Conservation (phyloP, 2,329 filamentous ascomycete genomes). For the Curvularia hawaiiensis region DNA sequence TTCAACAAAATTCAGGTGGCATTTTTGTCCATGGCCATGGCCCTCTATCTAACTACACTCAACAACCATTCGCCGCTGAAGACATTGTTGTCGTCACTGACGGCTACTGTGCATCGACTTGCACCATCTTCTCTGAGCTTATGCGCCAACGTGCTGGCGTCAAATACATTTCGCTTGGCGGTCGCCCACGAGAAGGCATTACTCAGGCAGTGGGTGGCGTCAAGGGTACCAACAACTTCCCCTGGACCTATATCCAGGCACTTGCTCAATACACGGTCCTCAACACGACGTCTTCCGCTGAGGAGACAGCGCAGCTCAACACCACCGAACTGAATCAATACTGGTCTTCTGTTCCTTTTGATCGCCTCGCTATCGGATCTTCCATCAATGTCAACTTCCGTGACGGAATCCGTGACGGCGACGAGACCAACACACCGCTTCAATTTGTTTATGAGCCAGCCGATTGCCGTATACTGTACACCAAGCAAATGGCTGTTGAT, state of each 20-base stretch:
- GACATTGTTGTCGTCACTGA: conserved; percentile 61
- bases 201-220: conserved; percentile 67
- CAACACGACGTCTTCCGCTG: conserved; percentile 27
- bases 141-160: conserved; percentile 60
- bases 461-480: conserved; percentile 67
- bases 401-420: conserved; percentile 51
- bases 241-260: conserved; percentile 41
- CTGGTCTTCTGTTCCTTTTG: conserved; percentile 37
- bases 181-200: conserved; percentile 58
- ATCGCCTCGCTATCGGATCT: conserved; percentile 32
- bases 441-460: conserved; percentile 68
- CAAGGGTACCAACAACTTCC: conserved; percentile 57
- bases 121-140: conserved; percentile 62
- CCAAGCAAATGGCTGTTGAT: conserved; percentile 60
- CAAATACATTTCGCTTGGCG: conserved; percentile 64
- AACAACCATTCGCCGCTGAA: conserved; percentile 54
- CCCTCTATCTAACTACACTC: conserved; percentile 51
- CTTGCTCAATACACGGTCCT: conserved; percentile 30
- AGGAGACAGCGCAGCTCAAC: conserved; percentile 37
- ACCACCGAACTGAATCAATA: conserved; percentile 41
- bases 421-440: conserved; percentile 52
- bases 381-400: conserved; percentile 46
- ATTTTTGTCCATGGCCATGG: conserved; percentile 38
- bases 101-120: conserved; percentile 65
- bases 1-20: conserved; percentile 37